Percentiles rank a stretch among this genome's conserved stretches.
These are phyloP conservation scores for Calonectria fujianensis DNA, from an alignment of 2,329 filamentous ascomycete species.

Conservation along the genomic window DNA sequence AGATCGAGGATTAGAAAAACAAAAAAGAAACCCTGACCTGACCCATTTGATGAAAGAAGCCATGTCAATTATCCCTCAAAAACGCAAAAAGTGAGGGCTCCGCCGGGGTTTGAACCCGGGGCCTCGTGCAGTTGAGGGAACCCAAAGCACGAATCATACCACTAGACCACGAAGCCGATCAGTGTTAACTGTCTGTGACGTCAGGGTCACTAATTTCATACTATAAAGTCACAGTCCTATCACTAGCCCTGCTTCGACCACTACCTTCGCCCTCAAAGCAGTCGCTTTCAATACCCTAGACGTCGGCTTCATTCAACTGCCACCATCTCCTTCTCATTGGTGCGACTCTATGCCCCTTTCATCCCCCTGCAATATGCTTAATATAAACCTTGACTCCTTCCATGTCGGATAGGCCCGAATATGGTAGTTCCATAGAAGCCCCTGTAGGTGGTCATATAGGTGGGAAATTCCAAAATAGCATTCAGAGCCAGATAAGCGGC, in stretches of 20 bases:
- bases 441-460: background rate
- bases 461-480: background rate
- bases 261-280: no score
- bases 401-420: background rate
- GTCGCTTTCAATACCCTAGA: background rate
- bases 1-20: background rate
- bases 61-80: background rate
- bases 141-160: conserved; percentile 45
- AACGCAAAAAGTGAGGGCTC: conserved; percentile 38
- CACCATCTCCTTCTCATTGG: background rate
- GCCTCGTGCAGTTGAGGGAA: conserved; percentile 40
- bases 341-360: background rate
- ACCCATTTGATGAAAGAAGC: background rate
- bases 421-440: background rate
- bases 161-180: conserved; percentile 42
- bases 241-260: no score
- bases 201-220: background rate
- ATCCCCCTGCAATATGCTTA: background rate
- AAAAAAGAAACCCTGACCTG: background rate
- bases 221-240: background rate
- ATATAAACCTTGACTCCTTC: background rate
- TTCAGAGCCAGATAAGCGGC: background rate
- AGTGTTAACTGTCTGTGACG: background rate
- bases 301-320: background rate
- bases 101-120: conserved; percentile 43